Conservation (phyloP, 306 rosid species). For the Casuarina glauca region DNA sequence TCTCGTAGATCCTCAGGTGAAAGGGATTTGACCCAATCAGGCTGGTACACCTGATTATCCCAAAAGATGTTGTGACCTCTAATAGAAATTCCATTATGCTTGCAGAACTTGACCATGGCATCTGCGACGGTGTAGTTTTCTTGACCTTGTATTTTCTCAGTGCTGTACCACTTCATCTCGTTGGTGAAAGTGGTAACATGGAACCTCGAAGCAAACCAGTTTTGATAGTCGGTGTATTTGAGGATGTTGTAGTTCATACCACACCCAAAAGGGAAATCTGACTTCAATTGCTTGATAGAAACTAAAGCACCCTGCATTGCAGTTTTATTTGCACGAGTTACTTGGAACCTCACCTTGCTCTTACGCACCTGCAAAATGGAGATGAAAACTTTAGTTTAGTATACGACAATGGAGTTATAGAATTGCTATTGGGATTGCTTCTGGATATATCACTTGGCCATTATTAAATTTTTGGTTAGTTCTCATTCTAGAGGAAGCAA, state of each 20-base stretch:
- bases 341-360: conserved; percentile 49
- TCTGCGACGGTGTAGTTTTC: conserved; percentile 70
- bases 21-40: conserved; percentile 59
- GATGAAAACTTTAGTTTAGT: background rate
- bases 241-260: conserved; percentile 58
- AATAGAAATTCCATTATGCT: conserved; percentile 46
- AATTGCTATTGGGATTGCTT: too few relatives aligned
- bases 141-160: conserved; percentile 46
- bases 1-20: conserved; percentile 37
- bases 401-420: too few relatives aligned
- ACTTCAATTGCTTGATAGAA: conserved; percentile 33
- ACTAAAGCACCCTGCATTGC: conserved; percentile 47
- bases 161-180: conserved; percentile 83
- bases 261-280: conserved; percentile 64
- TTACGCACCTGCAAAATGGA: conserved; percentile 54
- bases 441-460: too few relatives aligned
- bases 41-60: conserved; percentile 46
- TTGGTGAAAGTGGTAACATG: conserved; percentile 66
- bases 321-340: conserved; percentile 38
- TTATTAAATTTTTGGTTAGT: too few relatives aligned
- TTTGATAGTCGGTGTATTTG: conserved; percentile 48
- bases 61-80: conserved; percentile 78
- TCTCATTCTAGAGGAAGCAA: too few relatives aligned
- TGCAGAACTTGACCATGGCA: conserved; percentile 56
- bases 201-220: conserved; percentile 65